These are phyloP conservation scores for Melampsora americana DNA, from an alignment of 1,284 basidiomycete genomes.

Conservation along the genomic window DNA sequence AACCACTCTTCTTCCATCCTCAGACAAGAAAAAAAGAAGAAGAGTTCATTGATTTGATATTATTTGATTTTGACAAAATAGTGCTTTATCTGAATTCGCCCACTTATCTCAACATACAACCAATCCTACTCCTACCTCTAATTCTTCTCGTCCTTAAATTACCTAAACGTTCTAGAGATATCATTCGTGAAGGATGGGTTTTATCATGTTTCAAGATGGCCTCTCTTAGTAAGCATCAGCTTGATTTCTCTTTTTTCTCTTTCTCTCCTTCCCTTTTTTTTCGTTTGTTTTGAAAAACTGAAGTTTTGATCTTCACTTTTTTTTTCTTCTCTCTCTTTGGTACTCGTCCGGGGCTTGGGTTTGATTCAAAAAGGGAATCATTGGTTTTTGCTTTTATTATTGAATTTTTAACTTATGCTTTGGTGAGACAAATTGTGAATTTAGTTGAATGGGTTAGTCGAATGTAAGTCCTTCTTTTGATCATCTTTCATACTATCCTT, in stretches of 20 bases:
- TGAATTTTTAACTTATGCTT: too few species aligned
- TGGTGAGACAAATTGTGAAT: slow-evolving; percentile 85
- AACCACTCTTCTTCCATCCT: not conserved
- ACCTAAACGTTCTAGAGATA: too few species aligned
- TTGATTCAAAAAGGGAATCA: slow-evolving; percentile 61
- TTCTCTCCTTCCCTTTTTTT: too few species aligned
- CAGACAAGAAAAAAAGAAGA: slow-evolving; percentile 57
- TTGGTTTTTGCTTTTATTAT: slow-evolving; percentile 78
- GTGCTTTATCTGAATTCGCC: too few species aligned
- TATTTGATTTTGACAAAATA: too few species aligned
- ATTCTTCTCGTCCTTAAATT: too few species aligned
- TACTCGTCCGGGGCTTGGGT: not conserved
- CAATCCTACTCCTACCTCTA: too few species aligned
- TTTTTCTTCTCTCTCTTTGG: not conserved
- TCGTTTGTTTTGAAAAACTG: too few species aligned
- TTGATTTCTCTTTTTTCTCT: not conserved
- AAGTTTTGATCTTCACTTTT: too few species aligned
- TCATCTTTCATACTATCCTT: slow-evolving; percentile 12
- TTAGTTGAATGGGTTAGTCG: slow-evolving; percentile 84
- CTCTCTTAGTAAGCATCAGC: slow-evolving; percentile 66
- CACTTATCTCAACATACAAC: too few species aligned
- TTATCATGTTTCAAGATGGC: slow-evolving; percentile 81
- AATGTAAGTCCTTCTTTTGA: slow-evolving; percentile 62
- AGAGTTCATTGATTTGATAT: too few species aligned
- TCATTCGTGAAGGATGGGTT: slow-evolving; percentile 79